Evolutionary conservation across 495 filamentous ascomycete species (phyloP).

Genomic region (Bathelium albidoporum): DNA sequence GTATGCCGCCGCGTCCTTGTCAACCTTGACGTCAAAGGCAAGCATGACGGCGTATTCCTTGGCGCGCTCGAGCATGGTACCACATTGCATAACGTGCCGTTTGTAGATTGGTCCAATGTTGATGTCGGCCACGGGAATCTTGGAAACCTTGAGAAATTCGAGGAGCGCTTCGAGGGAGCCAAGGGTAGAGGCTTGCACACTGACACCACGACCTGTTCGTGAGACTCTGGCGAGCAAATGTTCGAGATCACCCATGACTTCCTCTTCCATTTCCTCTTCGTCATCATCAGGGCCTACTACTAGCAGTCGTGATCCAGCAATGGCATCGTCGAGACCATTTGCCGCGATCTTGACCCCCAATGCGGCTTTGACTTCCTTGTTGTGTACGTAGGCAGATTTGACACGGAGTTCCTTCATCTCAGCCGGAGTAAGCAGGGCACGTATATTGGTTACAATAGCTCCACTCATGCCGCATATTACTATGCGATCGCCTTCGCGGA

Average conservation of each 20-base stretch:
- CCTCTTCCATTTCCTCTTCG: conserved; percentile 90
- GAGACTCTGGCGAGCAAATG: conserved; percentile 82
- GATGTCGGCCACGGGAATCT: conserved; percentile 96
- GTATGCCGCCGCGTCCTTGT: conserved; percentile 87
- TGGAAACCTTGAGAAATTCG: conserved; percentile 86
- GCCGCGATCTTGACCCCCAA: conserved; percentile 98
- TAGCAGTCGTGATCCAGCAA: conserved; percentile 88
- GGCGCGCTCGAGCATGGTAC: conserved; percentile 92
- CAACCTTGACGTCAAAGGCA: conserved; percentile 98
- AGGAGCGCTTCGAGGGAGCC: conserved; percentile 94
- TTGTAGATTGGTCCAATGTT: conserved; percentile 97
- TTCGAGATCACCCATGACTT: conserved; percentile 92
- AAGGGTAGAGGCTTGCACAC: conserved; percentile 93
- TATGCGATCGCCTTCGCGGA: conserved; percentile 88
- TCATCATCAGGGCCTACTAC: conserved; percentile 93
- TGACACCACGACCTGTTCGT: conserved; percentile 85
- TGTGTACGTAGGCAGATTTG: conserved; percentile 92
- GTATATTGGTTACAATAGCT: conserved; percentile 86
- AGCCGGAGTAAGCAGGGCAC: conserved; percentile 91
- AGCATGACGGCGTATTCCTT: conserved; percentile 98
- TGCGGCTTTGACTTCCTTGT: conserved; percentile 97
- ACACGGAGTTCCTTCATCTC: conserved; percentile 89
- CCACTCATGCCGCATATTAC: conserved; percentile 93
- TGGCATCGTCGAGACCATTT: conserved; percentile 90
- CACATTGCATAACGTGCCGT: conserved; percentile 94